phyloP scores from a whole-genome alignment of 352 stramenopile species.

The Pelagophyceae sp. region DNA sequence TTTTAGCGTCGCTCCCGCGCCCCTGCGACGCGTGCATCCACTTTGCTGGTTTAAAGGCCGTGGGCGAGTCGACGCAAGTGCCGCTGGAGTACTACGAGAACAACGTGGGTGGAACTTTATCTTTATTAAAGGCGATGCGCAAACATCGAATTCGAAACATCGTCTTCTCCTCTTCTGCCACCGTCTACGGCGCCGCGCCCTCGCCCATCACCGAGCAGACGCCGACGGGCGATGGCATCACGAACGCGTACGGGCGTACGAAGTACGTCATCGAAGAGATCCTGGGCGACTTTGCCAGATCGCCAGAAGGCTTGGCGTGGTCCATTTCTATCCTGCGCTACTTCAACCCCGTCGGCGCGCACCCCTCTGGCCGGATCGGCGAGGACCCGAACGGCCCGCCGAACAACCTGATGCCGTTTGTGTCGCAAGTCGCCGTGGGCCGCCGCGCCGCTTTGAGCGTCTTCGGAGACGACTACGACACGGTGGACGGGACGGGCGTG shows the following conservation, averaged over 20 bases:
- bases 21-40: conserved; percentile 49
- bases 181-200: conserved; percentile 61
- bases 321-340: conserved; percentile 71
- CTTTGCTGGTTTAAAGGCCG: conserved; percentile 74
- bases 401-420: conserved; percentile 80
- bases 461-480: conserved; percentile 77
- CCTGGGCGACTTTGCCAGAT: conserved; percentile 55
- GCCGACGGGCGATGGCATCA: conserved; percentile 51
- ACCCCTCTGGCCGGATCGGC: conserved; percentile 70
- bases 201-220: conserved; percentile 51
- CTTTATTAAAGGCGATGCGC: conserved; percentile 55
- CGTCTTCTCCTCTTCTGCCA: conserved; percentile 68
- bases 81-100: conserved; percentile 69
- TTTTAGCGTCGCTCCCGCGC: neutral
- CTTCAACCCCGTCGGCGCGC: conserved; percentile 78
- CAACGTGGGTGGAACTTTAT: conserved; percentile 62
- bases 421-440: conserved; percentile 70
- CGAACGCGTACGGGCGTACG: conserved; percentile 74
- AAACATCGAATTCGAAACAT: conserved; percentile 48
- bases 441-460: conserved; percentile 64
- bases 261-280: conserved; percentile 85
- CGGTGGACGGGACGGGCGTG: conserved; percentile 69
- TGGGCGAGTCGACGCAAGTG: conserved; percentile 60
- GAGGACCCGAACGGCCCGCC: conserved; percentile 74
- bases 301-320: conserved; percentile 42